Percentiles rank a stretch among this genome's conserved stretches.
Conservation (phyloP, 2,329 filamentous ascomycete genomes). For the Curvularia eragrostidis region DNA sequence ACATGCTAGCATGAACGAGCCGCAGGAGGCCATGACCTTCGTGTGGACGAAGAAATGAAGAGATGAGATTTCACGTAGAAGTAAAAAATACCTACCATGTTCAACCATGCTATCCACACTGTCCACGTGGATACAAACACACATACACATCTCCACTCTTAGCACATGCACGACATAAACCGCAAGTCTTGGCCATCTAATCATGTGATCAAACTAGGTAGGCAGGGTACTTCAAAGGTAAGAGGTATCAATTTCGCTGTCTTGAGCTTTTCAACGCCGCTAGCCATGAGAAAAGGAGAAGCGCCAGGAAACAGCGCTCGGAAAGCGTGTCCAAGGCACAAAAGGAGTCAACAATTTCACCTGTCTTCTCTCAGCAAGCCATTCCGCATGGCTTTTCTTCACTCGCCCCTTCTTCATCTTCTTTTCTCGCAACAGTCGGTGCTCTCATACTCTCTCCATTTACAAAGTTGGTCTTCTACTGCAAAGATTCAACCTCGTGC, state of each 20-base stretch:
- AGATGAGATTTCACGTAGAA: not conserved
- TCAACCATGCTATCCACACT: conserved; percentile 6
- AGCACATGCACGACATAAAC: not conserved
- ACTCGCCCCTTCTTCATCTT: conserved; percentile 4
- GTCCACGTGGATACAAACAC: not conserved
- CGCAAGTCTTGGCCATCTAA: not conserved
- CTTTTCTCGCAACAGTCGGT: no score
- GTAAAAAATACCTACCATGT: conserved; percentile 5
- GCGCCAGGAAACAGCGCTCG: not conserved
- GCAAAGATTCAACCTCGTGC: not conserved
- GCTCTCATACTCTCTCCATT: not conserved
- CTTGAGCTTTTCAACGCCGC: conserved; percentile 18
- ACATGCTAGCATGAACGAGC: not conserved
- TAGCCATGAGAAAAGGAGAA: conserved; percentile 13
- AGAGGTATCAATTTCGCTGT: conserved; percentile 16
- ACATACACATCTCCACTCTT: not conserved
- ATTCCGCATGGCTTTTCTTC: conserved; percentile 9
- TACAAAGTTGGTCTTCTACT: not conserved
- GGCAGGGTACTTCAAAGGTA: not conserved
- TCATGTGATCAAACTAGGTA: not conserved
- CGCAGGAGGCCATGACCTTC: not conserved
- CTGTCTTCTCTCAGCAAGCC: conserved; percentile 5
- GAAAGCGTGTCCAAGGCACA: conserved; percentile 11
- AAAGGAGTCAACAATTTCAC: conserved; percentile 1
- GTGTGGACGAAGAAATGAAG: conserved; percentile 8